Evolutionary conservation across 768 basidiomycete genomes (phyloP).

Genomic region (Suillus subalutaceus): DNA sequence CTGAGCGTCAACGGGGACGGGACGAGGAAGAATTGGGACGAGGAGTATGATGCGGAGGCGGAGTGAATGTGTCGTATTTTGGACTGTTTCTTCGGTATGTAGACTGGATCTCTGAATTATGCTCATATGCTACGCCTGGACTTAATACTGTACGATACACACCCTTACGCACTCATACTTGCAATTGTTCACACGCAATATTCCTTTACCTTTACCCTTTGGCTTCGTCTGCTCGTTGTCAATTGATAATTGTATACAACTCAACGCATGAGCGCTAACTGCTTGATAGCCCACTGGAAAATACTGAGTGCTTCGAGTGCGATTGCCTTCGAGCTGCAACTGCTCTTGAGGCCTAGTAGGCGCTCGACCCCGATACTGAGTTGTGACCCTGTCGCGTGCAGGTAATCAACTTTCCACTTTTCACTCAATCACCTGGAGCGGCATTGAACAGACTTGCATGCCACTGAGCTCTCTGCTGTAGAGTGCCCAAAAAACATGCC

Average conservation of each 20-base stretch:
- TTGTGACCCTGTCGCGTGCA: too few species aligned
- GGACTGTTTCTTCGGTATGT: not conserved
- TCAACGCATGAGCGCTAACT: not conserved
- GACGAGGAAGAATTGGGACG: slow-evolving; percentile 18
- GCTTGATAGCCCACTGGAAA: not conserved
- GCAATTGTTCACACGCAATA: slow-evolving; percentile 1
- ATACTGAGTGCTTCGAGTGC: not conserved
- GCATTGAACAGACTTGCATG: too few species aligned
- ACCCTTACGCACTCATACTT: not conserved
- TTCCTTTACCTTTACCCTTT: not conserved
- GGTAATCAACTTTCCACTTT: too few species aligned
- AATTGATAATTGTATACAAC: not conserved
- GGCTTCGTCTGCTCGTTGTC: not conserved
- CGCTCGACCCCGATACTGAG: too few species aligned
- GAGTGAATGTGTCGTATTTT: slow-evolving; percentile 9
- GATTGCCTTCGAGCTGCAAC: too few species aligned
- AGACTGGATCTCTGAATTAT: not conserved
- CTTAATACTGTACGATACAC: slow-evolving; percentile 5
- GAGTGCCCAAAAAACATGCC: too few species aligned
- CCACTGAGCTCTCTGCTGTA: too few species aligned
- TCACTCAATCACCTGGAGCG: too few species aligned
- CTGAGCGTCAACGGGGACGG: slow-evolving; percentile 45
- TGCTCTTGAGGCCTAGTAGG: too few species aligned
- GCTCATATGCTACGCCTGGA: not conserved
- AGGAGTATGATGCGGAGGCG: slow-evolving; percentile 29